Evolutionary conservation across 352 stramenopile species (phyloP).

Genomic region (Phytopythium chamaehyphon): DNA sequence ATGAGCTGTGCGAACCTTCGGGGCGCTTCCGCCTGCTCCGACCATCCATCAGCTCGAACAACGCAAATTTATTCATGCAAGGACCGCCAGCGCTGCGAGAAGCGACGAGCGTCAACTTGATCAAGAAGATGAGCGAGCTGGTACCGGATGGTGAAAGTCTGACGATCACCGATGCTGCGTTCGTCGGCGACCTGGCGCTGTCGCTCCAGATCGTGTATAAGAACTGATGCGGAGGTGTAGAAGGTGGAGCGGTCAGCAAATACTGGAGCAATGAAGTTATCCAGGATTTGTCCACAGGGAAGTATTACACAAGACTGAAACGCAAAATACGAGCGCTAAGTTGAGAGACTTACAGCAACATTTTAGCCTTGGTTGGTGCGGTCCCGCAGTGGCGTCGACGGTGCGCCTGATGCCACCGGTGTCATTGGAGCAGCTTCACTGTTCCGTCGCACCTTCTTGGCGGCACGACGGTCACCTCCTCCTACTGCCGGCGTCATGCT

Average conservation of each 20-base stretch:
- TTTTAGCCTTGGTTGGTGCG: conserved; percentile 34
- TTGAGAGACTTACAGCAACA: neutral
- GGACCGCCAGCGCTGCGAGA: conserved; percentile 75
- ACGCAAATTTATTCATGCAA: conserved; percentile 78
- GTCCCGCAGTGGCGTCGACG: conserved; percentile 31
- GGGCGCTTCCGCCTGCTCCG: conserved; percentile 61
- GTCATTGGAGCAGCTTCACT: conserved; percentile 22
- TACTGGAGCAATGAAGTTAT: neutral
- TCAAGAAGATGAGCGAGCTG: conserved; percentile 87
- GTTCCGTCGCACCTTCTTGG: conserved; percentile 28
- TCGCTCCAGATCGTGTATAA: conserved; percentile 62
- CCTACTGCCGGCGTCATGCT: conserved; percentile 18
- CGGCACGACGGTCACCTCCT: conserved; percentile 11
- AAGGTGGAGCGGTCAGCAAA: neutral
- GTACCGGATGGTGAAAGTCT: conserved; percentile 87
- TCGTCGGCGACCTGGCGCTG: conserved; percentile 77
- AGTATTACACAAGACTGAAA: too few relatives aligned
- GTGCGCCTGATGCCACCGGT: conserved; percentile 3
- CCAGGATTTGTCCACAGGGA: too few relatives aligned
- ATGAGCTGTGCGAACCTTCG: conserved; percentile 42
- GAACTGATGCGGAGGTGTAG: conserved; percentile 6
- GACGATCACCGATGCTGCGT: conserved; percentile 93
- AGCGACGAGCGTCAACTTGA: conserved; percentile 90
- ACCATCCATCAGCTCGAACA: conserved; percentile 64
- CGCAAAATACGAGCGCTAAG: too few relatives aligned